Evolutionary conservation across 2,329 filamentous ascomycete genomes (phyloP), one percentile per base, ranked within the genome.

Genomic region (Capronia epimyces): DNA sequence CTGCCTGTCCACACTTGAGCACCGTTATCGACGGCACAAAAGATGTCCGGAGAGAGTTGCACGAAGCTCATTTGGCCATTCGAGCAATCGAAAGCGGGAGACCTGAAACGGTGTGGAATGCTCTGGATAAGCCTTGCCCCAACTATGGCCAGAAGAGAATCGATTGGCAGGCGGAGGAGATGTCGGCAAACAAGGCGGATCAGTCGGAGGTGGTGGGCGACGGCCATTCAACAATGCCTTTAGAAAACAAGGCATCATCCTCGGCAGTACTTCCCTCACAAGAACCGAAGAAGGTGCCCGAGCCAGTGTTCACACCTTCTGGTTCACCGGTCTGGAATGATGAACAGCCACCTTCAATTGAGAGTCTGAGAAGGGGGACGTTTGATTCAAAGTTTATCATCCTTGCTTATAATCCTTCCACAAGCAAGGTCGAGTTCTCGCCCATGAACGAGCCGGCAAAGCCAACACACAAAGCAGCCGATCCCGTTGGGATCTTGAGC

Each of bases 401-500:
- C 16, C 49, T 62, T 5, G 37, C 46, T 5, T 57, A 57, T 37
- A 39, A 61, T 41, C n/a, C 65, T 39, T 49, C 60, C 7, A 48
- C 59, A 4, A 53, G 36, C 1, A 55, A 55, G 27, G 52, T 57
- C 13, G 46, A 53, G 27, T 42, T 53, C n/a, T 56, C 49, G 59
- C 53, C 56, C n/a, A 37, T 57, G 41, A 55, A 53, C 29, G 46
- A 51, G 25, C 48, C 50, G 12, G 29, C 47, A 18, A 37, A 34
- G 1, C 18, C 34, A 18, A 18, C 41, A 16, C 45, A 42, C n/a
- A 46, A 48, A 16, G 20, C 49, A 6, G 34, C 21, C 5, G 54
- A 64, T 46, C 62, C 67, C 5, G 58, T 62, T n/a, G 64, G 69
- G 10, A 60, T 71, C 4, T 59, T 74, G 6, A 59, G 65, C 15